phyloP scores from a whole-genome alignment of 1,284 basidiomycete species.

The Coniferiporia weirii region DNA sequence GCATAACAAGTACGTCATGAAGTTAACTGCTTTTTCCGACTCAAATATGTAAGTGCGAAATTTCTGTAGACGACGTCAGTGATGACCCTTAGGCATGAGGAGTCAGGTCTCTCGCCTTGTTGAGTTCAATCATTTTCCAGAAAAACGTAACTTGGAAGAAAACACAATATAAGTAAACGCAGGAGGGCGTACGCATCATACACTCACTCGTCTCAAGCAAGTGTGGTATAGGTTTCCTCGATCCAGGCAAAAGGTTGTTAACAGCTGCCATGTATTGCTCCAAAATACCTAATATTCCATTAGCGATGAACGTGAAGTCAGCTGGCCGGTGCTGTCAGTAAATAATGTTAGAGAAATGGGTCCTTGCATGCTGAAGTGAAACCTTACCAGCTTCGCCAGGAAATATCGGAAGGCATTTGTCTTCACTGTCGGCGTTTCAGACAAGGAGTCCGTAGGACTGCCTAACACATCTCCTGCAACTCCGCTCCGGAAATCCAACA shows the following conservation, averaged over 20 bases:
- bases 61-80: constrained; percentile 48
- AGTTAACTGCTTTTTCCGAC: constrained; percentile 70
- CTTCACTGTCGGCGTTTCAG: constrained; percentile 50
- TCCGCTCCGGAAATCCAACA: constrained; percentile 81
- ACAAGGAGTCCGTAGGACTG: constrained; percentile 39
- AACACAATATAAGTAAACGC: constrained; percentile 17
- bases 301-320: constrained; percentile 80
- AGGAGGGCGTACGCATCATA: background rate
- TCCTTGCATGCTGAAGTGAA: constrained; percentile 11
- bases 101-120: constrained; percentile 55
- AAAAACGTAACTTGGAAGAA: constrained; percentile 64
- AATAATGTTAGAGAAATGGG: background rate
- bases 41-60: constrained; percentile 78
- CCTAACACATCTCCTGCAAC: constrained; percentile 50
- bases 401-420: constrained; percentile 90
- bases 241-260: constrained; percentile 77
- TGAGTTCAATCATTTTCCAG: constrained; percentile 88
- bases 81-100: background rate
- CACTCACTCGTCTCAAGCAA: constrained; percentile 73
- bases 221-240: constrained; percentile 74
- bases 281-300: constrained; percentile 67
- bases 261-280: constrained; percentile 70
- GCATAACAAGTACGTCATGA: constrained; percentile 74
- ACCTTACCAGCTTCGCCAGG: constrained; percentile 73
- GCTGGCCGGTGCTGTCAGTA: constrained; percentile 70